Base-by-base conservation (phyloP, 345 rosid genomes). In the Citrus reticulata region DNA sequence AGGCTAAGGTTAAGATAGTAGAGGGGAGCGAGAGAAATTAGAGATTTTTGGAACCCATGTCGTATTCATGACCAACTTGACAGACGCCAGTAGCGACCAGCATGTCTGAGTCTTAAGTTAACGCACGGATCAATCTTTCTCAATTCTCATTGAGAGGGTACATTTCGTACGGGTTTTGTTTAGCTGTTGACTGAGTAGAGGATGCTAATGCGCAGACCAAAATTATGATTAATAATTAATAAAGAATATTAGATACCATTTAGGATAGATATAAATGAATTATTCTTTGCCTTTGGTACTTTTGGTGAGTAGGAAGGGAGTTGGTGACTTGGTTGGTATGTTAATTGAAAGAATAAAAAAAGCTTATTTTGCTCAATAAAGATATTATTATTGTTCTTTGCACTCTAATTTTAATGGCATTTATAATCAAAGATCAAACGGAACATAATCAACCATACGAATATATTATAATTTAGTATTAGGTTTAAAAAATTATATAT, bases 21-120 rank as follows among this genome's bases (percentile, higher is more conserved):
- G 34, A 2, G 27, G 69, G 55, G 6, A 30, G 51, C 40, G 37
- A 77, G 75, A 76, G 24, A 20, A 11, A 79, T 19, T 10, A 34
- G 3, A 24, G 46, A 22, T 71, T 78, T 54, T 68, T 27, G 77
- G 68, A 72, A 55, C 59, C 83, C 84, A 82, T 83, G 70, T 37
- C 79, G 3, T 68, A 9, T 14, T 25, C 76, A 72, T 67, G 73
- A 68, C 68, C 82, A 54, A 72, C 76, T 74, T 80, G 81, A 70
- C 73, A 40, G 19, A 39, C 20, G 77, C 34, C 49, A 1, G 39
- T 7, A 1, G 42, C 63, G 4, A 2, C 54, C 7, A 0, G 46
- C 13, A 40, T 2, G 63, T 20, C 46, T 34, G 40, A 73, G 14
- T 24, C 55, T 46, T 8, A 7, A 25, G 5, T 7, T 16, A 32